phyloP scores from a whole-genome alignment of 176 grass and related monocot species.

The Carex pumila region DNA sequence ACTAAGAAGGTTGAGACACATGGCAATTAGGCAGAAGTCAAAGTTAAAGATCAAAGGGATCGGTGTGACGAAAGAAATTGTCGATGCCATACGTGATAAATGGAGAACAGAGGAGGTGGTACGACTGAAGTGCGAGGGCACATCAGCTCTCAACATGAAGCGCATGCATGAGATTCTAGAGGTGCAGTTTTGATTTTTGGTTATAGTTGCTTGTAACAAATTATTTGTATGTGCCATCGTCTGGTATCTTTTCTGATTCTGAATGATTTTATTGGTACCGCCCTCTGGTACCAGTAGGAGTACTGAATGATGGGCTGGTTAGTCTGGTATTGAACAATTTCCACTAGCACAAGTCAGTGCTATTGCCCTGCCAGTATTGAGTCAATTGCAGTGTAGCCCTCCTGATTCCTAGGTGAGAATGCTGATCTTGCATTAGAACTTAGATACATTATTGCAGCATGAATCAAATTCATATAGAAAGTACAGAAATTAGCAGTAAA shows the following conservation, averaged over 20 bases:
- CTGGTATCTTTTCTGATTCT: not conserved
- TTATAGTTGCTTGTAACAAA: not conserved
- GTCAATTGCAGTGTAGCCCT: not conserved
- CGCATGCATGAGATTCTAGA: conserved; percentile 85
- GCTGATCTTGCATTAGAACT: not conserved
- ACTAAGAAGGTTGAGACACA: conserved; percentile 67
- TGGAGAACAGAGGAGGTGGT: conserved; percentile 87
- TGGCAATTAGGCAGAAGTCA: conserved; percentile 67
- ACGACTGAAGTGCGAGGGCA: conserved; percentile 64
- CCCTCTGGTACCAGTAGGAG: not conserved
- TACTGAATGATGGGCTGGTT: not conserved
- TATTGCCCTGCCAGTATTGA: not conserved
- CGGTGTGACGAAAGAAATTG: conserved; percentile 65
- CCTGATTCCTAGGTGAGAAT: not conserved
- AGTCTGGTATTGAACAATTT: not conserved
- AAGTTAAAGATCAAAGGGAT: conserved; percentile 66
- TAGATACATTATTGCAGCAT: not conserved
- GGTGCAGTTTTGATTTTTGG: conserved; percentile 25
- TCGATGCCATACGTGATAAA: conserved; percentile 71
- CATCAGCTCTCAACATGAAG: conserved; percentile 90
- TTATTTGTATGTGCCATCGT: not conserved
- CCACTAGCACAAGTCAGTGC: not conserved
- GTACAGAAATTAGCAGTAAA: no score
- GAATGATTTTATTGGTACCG: not conserved
- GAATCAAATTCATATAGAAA: not conserved